A percentile compares a stretch with the other conserved stretches of the same genome.
phyloP scores from a whole-genome alignment of 1,284 basidiomycete genomes.

The Cryptococcus sp. region DNA sequence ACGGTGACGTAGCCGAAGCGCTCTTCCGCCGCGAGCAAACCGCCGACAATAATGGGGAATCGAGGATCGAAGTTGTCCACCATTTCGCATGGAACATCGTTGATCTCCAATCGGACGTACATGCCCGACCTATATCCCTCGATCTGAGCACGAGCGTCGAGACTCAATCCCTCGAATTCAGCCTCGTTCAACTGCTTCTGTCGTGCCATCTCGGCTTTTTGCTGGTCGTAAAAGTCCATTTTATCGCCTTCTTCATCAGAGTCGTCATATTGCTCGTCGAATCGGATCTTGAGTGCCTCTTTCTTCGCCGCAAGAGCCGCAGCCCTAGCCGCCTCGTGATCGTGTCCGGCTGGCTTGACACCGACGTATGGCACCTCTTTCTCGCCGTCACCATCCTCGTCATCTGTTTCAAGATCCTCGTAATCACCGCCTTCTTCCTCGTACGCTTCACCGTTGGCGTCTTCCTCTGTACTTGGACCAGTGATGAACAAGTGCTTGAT shows the following conservation, averaged over 20 bases:
- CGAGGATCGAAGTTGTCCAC: slow-evolving; percentile 89
- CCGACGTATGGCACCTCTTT: slow-evolving; percentile 47
- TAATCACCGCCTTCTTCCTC: slow-evolving; percentile 57
- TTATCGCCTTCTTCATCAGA: slow-evolving; percentile 69
- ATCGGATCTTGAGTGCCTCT: slow-evolving; percentile 87
- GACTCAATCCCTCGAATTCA: slow-evolving; percentile 81
- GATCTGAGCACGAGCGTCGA: slow-evolving; percentile 75
- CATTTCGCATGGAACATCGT: slow-evolving; percentile 84
- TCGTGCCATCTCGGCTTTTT: slow-evolving; percentile 86
- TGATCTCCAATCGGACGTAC: slow-evolving; percentile 92
- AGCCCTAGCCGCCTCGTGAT: slow-evolving; percentile 56
- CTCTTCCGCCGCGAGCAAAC: slow-evolving; percentile 87
- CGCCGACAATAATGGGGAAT: slow-evolving; percentile 90
- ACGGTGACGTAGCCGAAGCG: slow-evolving; percentile 92
- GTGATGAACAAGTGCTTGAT: slow-evolving; percentile 92
- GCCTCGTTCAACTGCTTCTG: slow-evolving; percentile 82
- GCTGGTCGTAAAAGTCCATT: slow-evolving; percentile 83
- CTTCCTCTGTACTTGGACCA: slow-evolving; percentile 56
- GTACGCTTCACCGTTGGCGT: slow-evolving; percentile 53
- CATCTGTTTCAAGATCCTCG: slow-evolving; percentile 57
- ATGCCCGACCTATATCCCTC: slow-evolving; percentile 88
- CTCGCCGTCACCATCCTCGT: slow-evolving; percentile 56
- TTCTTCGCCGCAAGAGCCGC: slow-evolving; percentile 80
- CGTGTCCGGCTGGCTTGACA: slow-evolving; percentile 40
- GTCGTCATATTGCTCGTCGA: slow-evolving; percentile 96